Base-by-base conservation (phyloP, 805 yeast species). In the Isabelozyma pseudorhagii region DNA sequence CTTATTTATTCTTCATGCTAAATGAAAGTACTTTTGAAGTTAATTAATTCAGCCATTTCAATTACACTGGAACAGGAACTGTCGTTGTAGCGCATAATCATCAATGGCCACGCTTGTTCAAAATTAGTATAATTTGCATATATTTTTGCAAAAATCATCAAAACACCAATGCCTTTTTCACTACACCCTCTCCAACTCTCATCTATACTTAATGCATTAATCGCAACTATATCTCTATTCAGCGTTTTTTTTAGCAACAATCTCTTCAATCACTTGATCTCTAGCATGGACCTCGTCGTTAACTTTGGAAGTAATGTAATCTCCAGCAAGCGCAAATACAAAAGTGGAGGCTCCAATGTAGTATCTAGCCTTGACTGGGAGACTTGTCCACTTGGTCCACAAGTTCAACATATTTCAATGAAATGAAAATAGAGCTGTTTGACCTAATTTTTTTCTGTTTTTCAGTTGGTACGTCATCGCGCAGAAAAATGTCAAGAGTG, bases 301-400 rank as follows among this genome's bases (percentile, higher is more conserved):
- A 42, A 72, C 59, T 40, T 59, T 57, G 11, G 66, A 45, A 21
- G 74, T 61, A 17, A 69, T 69, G 52, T 72, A 74, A 46, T 74
- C 78, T 8, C 77, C 76, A 2, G 65, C 54, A 39, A 69, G 58
- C 1, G 79, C 79, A 52, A 69, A 63, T 4, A 64, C 55, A 51
- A 73, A 68, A 3, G 76, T 74, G 27, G 76, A 71, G 5, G 65
- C 69, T 2, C 72, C 77, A 31, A 74, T 62, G 54, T 71, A 74
- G 53, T 70, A 66, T 41, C 77, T 62, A 18, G 68, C 75, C 56
- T 67, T 72, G 31, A 65, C 63, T 1, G 78, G 78, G 45, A 74
- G 64, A 29, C 64, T 66, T 54, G 61, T 74, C 78, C 78, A 74
- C 53, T 53, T 69, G 21, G 68, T 68, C 57, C 62, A 59, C 41